phyloP scores from a whole-genome alignment of 176 grass and related monocot species.

The Hordeum vulgare region MorexV3_pseudomolecules_assembly NC_058519.1:378633469-378633968 shows the following conservation, averaged over 20 bases:
- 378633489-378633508: too few relatives aligned
- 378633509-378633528: background rate
- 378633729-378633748: background rate
- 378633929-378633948: too few relatives aligned
- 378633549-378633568: too few relatives aligned
- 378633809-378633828: background rate
- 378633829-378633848: background rate
- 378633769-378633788: background rate
- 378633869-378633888: too few relatives aligned
- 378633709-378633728: too few relatives aligned
- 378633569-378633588: background rate
- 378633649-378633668: background rate
- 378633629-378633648: background rate
- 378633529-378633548: background rate
- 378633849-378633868: too few relatives aligned
- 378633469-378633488: too few relatives aligned
- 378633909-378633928: too few relatives aligned
- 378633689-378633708: background rate
- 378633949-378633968: too few relatives aligned
- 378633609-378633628: background rate
- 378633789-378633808: background rate
- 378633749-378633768: background rate
- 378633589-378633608: background rate
- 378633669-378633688: background rate
- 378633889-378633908: too few relatives aligned